Percentiles rank a stretch among this genome's conserved stretches.
phyloP scores from a whole-genome alignment of 257 asterid species.

The Sherardia arvensis region DNA sequence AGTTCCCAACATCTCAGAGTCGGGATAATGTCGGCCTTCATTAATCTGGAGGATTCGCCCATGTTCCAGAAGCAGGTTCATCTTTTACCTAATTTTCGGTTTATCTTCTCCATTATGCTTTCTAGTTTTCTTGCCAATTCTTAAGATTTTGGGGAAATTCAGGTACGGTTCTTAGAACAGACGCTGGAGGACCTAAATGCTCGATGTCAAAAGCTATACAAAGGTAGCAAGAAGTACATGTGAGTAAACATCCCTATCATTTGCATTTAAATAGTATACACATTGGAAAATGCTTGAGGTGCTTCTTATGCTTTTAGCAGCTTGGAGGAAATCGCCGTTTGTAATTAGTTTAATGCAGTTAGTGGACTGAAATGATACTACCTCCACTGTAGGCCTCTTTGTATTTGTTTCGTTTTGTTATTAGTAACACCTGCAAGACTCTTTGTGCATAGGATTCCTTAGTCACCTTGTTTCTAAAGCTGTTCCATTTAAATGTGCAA shows the following conservation, averaged over 20 bases:
- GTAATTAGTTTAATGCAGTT: background rate
- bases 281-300: background rate
- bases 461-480: background rate
- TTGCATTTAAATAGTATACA: background rate
- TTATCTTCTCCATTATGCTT: background rate
- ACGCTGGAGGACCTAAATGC: conserved; percentile 72
- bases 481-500: background rate
- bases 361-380: background rate
- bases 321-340: background rate
- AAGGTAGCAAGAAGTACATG: conserved; percentile 83
- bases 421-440: background rate
- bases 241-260: conserved; percentile 26
- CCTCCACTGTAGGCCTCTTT: background rate
- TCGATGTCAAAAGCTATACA: conserved; percentile 85
- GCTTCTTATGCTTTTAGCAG: background rate
- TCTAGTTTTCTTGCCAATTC: background rate
- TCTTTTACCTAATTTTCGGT: background rate
- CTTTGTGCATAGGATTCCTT: background rate
- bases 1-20: background rate
- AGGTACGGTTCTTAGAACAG: conserved; percentile 84
- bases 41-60: conserved; percentile 95
- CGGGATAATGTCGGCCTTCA: conserved; percentile 54
- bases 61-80: conserved; percentile 87
- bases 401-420: no score
- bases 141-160: background rate